phyloP scores from a whole-genome alignment of 192 early-diverging fungal genomes.

The Coemansia pectinata region DNA sequence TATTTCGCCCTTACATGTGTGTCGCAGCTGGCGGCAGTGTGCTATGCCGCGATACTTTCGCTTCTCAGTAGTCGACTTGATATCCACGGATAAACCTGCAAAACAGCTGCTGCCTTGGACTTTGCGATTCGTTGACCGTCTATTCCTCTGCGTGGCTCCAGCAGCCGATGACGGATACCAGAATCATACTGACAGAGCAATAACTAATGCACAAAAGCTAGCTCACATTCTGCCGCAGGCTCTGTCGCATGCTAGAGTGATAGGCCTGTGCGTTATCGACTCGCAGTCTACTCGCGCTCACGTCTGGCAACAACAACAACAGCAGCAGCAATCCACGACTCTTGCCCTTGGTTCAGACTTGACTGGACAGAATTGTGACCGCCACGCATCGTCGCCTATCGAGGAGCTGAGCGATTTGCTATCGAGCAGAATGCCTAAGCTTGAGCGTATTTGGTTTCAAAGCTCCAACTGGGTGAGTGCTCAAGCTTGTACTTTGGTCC shows the following conservation, averaged over 20 bases:
- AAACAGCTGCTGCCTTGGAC: constrained; percentile 7
- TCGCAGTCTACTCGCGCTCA: not conserved
- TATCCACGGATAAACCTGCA: not conserved
- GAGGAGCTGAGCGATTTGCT: not conserved
- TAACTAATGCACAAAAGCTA: not conserved
- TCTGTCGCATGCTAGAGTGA: constrained; percentile 8
- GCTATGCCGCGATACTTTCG: constrained; percentile 27
- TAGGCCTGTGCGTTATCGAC: constrained; percentile 25
- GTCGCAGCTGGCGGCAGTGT: constrained; percentile 24
- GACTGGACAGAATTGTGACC: not conserved
- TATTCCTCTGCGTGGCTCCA: constrained; percentile 13
- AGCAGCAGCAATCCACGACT: not conserved
- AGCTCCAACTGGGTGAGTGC: constrained; percentile 6
- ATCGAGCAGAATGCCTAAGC: not conserved
- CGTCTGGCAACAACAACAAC: constrained; percentile 7
- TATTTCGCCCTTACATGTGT: constrained; percentile 35
- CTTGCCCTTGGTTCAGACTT: not conserved
- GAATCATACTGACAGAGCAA: not conserved
- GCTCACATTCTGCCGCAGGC: not conserved
- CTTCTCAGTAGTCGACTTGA: constrained; percentile 6
- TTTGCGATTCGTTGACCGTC: not conserved
- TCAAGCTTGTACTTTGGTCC: not conserved
- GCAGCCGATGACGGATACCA: not conserved
- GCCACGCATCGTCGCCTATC: not conserved
- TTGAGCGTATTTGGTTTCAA: constrained; percentile 26